phyloP scores from a whole-genome alignment of 2,329 filamentous ascomycete genomes.

The Fusarium poae region DNA sequence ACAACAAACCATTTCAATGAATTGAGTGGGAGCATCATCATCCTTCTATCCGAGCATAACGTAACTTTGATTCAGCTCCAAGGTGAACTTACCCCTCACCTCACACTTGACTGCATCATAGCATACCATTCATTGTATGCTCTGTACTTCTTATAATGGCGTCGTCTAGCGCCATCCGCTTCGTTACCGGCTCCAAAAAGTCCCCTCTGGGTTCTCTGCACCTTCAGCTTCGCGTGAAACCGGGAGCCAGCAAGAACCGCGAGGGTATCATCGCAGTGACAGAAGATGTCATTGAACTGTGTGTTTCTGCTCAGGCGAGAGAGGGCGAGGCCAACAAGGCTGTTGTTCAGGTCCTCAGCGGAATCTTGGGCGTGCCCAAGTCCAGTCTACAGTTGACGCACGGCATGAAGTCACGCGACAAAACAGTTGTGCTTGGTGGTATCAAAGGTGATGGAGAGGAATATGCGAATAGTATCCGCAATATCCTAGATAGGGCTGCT shows the following conservation, averaged over 20 bases:
- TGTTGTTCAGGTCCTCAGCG: constrained; percentile 71
- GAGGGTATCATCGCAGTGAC: constrained; percentile 71
- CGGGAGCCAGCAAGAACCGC: constrained; percentile 71
- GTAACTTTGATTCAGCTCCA: constrained; percentile 1
- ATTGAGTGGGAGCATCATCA: constrained; percentile 6
- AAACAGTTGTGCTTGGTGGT: constrained; percentile 65
- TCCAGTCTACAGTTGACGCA: constrained; percentile 72
- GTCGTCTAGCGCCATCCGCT: constrained; percentile 57
- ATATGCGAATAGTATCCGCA: constrained; percentile 48
- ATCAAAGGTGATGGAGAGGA: constrained; percentile 51
- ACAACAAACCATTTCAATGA: constrained; percentile 3
- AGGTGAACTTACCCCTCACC: constrained; percentile 32
- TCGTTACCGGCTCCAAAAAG: constrained; percentile 63
- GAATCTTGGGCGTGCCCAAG: constrained; percentile 71
- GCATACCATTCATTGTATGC: constrained; percentile 11
- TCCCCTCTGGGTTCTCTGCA: constrained; percentile 63
- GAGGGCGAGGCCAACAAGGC: constrained; percentile 79
- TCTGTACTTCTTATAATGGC: constrained; percentile 41
- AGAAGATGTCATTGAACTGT: constrained; percentile 71
- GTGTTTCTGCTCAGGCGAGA: constrained; percentile 73
- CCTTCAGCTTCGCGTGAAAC: constrained; percentile 75
- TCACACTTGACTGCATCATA: constrained; percentile 12
- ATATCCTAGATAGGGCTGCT: constrained; percentile 48
- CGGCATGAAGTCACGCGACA: constrained; percentile 74
- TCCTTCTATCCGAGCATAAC: constrained; percentile 10